A percentile compares a stretch with the other conserved stretches of the same genome.
These are phyloP conservation scores for Ustilago crameri DNA, from an alignment of 1,284 basidiomycete species.

Conservation along the genomic window DNA sequence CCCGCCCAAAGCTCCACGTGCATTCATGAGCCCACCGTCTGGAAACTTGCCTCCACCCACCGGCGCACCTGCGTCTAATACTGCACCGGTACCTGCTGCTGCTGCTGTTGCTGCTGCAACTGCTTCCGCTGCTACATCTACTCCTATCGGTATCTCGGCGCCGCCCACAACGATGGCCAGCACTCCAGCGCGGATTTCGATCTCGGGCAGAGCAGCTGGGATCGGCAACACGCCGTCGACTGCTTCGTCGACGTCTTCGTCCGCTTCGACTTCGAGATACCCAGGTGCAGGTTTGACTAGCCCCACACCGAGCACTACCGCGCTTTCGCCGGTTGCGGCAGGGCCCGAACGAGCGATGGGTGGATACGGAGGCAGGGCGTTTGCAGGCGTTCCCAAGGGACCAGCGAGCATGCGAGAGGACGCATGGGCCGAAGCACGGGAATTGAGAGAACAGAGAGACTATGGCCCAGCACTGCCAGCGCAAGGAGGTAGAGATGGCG, in stretches of 20 bases:
- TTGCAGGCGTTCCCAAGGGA: constrained; percentile 52
- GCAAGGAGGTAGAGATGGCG: constrained; percentile 11
- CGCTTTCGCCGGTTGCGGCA: constrained; percentile 6
- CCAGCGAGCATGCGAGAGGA: constrained; percentile 55
- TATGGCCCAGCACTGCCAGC: not conserved
- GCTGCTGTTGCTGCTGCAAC: not conserved
- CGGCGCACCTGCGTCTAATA: constrained; percentile 1
- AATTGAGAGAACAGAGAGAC: constrained; percentile 28
- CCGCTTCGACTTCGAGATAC: constrained; percentile 9
- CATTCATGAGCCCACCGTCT: constrained; percentile 37
- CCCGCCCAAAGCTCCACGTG: constrained; percentile 42
- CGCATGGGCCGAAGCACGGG: constrained; percentile 23
- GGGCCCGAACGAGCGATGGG: no score
- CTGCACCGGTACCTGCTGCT: not conserved
- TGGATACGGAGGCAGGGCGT: constrained; percentile 29
- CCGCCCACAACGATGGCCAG: constrained; percentile 3
- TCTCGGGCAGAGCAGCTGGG: constrained; percentile 12
- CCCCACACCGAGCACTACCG: constrained; percentile 20
- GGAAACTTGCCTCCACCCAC: constrained; percentile 8
- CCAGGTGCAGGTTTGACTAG: constrained; percentile 13
- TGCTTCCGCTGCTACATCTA: not conserved
- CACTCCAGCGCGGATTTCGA: constrained; percentile 25
- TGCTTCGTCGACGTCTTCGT: constrained; percentile 14
- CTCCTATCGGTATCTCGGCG: not conserved
- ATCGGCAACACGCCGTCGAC: constrained; percentile 31